Base-by-base conservation (phyloP, 805 yeast genomes). In the Lipomyces anomalus region DNA sequence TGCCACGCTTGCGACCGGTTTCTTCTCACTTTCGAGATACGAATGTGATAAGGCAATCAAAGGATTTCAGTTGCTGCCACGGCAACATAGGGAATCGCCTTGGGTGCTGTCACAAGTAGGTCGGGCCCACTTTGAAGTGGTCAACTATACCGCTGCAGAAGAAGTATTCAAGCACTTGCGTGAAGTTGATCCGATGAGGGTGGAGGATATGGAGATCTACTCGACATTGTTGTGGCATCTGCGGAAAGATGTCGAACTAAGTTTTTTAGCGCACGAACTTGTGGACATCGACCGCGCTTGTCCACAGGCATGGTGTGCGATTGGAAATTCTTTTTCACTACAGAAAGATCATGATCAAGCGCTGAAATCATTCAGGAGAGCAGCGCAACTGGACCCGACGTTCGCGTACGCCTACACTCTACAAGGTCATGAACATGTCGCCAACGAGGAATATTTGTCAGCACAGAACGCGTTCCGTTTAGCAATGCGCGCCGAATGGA, bases 191-290 rank as follows among this genome's bases (percentile, higher is more conserved):
- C 76, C 90, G 35, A 84, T 89, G 7, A 72, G 97, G 46, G 61
- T 82, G 13, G 80, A 78, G 50, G 97, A 88, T 61, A 86, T 90
- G 92, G 97, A 92, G 59, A 79, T 80, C 56, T 88, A 78, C 60
- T 87, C 96, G 0, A 90, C 97, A 0, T 69, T 88, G 23, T 70
- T 90, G 47, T 90, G 98, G 98, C 97, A 92, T 67, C 66, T 88
- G 40, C 90, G 84, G 45, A 81, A 80, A 58, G 88, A 84, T 39
- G 76, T 78, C 18, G 89, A 82, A 44, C 70, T 92, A 42, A 80
- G 92, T n/a, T 79, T 74, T 57, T 70, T 92, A 46, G 84, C 95
- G 2, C 85, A 84, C 60, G 96, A 88, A 55, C 68, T 90, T 35
- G 70, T 80, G 51, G 84, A 80, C 47, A 68, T 79, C 16, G 78